Evolutionary conservation across 208 protist species (phyloP), one percentile per base, ranked within the genome.

Genomic region (Leishmania aethiopica): DNA sequence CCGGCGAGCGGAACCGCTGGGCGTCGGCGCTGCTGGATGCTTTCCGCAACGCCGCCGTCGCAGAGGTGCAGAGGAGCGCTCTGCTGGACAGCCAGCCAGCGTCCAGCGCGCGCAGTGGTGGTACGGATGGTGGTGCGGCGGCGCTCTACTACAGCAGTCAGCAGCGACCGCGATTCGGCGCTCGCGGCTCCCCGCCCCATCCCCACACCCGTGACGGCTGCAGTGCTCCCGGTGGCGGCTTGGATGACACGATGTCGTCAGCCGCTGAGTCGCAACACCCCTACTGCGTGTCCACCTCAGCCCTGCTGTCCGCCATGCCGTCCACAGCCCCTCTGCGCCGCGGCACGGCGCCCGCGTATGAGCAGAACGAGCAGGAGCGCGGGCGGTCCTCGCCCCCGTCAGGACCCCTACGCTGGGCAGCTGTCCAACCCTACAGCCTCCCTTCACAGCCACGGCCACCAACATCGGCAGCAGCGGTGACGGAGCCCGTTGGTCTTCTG

Each of bases 221-320:
- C 32, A 42, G 53, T 42, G 17, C 51, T 28, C 11, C 75, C 11
- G 55, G 37, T 3, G 13, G n/a, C 28, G 70, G 70, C 40, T 32
- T 81, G 32, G 69, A 85, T 70, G 82, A 85, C 22, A 85, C 76
- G 15, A 5, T 78, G 11, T 71, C 60, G 0, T 81, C 82, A 7
- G 72, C 77, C 6, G 57, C 40, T 7, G 82, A 85, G 47, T 85
- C 82, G 2, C 82, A 81, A 22, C 82, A 85, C 82, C 82, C 77
- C 3, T 85, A 85, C 70, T 85, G 82, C 53, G 60, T 81, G 25
- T 55, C 82, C 35, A 57, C 71, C 15, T 77, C 81, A 22, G 77
- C 70, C 22, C n/a, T 78, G 82, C 71, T 78, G 71, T 72, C 82
- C 4, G 66, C 62, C 77, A 75, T 71, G 82, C 77, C 66, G 49